Evolutionary conservation across 2,329 filamentous ascomycete genomes (phyloP).

Genomic region (Fusarium sp.): DNA sequence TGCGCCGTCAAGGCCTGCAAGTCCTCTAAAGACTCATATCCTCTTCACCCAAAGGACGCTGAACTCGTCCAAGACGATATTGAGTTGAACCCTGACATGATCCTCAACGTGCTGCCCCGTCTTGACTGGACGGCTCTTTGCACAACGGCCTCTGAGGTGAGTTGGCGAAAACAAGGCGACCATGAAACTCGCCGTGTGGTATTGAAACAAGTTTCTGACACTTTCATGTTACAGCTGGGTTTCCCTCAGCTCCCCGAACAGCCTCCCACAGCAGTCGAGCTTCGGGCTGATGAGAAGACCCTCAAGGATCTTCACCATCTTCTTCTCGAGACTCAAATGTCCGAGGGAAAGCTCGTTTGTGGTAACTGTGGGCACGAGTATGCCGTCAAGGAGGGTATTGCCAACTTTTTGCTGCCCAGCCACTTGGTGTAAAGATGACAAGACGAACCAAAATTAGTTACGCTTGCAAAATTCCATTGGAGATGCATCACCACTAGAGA

Average conservation of each 20-base stretch:
- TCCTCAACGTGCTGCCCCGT: conserved; percentile 85
- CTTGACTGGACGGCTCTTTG: conserved; percentile 88
- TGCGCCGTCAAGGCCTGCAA: conserved; percentile 98
- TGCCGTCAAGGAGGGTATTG: conserved; percentile 92
- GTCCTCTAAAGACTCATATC: conserved; percentile 79
- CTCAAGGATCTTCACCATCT: conserved; percentile 82
- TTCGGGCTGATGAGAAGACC: conserved; percentile 72
- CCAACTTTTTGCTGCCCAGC: conserved; percentile 92
- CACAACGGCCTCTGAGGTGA: conserved; percentile 79
- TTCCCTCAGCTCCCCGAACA: conserved; percentile 76
- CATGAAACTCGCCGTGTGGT: background rate
- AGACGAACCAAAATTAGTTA: background rate
- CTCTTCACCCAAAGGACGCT: conserved; percentile 90
- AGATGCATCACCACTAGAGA: background rate
- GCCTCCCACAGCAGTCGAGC: conserved; percentile 69
- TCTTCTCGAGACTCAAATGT: conserved; percentile 88
- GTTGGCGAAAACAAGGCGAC: conserved; percentile 25
- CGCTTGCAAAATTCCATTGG: background rate
- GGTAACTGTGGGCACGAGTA: conserved; percentile 95
- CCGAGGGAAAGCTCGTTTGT: conserved; percentile 89
- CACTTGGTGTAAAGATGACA: conserved; percentile 73
- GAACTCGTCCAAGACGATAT: conserved; percentile 89
- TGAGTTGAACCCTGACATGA: conserved; percentile 81
- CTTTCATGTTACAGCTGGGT: conserved; percentile 67
- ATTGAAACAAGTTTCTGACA: conserved; percentile 14